These are phyloP conservation scores for Xylaria bambusicola DNA, from an alignment of 495 filamentous ascomycete genomes.

Conservation along the genomic window DNA sequence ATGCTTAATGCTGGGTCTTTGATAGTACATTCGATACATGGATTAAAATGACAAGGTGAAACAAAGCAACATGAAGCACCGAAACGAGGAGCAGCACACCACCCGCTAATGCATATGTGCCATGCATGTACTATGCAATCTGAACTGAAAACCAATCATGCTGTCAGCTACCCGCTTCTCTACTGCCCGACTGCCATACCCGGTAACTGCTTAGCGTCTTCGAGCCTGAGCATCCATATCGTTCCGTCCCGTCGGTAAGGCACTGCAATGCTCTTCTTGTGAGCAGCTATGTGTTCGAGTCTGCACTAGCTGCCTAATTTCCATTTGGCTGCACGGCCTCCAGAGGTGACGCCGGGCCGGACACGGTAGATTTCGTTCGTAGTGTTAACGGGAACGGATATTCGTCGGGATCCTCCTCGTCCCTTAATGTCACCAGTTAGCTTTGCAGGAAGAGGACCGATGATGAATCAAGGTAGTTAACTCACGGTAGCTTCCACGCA, in stretches of 20 bases:
- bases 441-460: no score
- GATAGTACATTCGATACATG: background rate
- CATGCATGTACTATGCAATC: conserved; percentile 15
- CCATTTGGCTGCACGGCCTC: conserved; percentile 45
- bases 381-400: conserved; percentile 91
- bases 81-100: conserved; percentile 1
- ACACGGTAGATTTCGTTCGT: conserved; percentile 39
- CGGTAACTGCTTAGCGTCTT: no score
- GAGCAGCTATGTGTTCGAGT: no score
- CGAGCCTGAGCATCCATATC: no score
- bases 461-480: conserved; percentile 32
- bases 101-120: conserved; percentile 12
- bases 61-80: background rate
- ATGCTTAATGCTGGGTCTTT: background rate
- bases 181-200: background rate
- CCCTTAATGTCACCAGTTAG: conserved; percentile 52
- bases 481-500: conserved; percentile 96
- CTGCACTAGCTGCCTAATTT: conserved; percentile 18
- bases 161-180: background rate
- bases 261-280: no score
- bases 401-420: conserved; percentile 94
- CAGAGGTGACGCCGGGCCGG: conserved; percentile 40
- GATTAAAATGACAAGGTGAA: background rate
- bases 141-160: conserved; percentile 6
- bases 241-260: no score